Conservation (phyloP, 2,329 filamentous ascomycete species). For the Zymoseptoria tritici region DNA sequence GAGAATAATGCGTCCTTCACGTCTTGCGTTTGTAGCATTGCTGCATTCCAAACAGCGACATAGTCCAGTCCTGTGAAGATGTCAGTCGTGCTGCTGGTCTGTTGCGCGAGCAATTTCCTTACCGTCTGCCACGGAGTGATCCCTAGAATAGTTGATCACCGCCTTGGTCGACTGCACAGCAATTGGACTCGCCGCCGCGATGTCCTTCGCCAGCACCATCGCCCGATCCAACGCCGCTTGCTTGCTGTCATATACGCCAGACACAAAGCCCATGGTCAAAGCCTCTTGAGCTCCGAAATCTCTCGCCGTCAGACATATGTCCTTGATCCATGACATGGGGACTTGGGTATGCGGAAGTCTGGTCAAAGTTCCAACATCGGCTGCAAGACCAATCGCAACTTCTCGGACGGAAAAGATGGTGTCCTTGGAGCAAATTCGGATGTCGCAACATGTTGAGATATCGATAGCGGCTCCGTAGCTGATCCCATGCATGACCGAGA, state of each 20-base stretch:
- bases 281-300: conserved; percentile 64
- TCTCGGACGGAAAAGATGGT: conserved; percentile 66
- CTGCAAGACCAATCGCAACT: conserved; percentile 72
- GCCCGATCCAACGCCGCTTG: conserved; percentile 53
- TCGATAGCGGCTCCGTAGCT: conserved; percentile 75
- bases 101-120: conserved; percentile 54
- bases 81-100: not conserved
- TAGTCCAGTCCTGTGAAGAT: conserved; percentile 13
- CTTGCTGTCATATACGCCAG: conserved; percentile 55
- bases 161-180: conserved; percentile 84
- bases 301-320: conserved; percentile 64
- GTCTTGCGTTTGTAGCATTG: conserved; percentile 21
- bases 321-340: conserved; percentile 68
- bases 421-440: conserved; percentile 53
- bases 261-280: conserved; percentile 60
- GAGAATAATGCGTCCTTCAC: conserved; percentile 16
- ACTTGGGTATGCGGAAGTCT: conserved; percentile 67
- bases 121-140: conserved; percentile 63
- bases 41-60: conserved; percentile 19
- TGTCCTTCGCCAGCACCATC: conserved; percentile 54
- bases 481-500: conserved; percentile 72
- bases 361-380: conserved; percentile 70
- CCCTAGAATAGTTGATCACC: conserved; percentile 71
- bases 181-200: conserved; percentile 81
- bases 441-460: conserved; percentile 56